These are phyloP conservation scores for Leccinum pellstonianum DNA, from an alignment of 768 basidiomycete species.

Conservation along the genomic window DNA sequence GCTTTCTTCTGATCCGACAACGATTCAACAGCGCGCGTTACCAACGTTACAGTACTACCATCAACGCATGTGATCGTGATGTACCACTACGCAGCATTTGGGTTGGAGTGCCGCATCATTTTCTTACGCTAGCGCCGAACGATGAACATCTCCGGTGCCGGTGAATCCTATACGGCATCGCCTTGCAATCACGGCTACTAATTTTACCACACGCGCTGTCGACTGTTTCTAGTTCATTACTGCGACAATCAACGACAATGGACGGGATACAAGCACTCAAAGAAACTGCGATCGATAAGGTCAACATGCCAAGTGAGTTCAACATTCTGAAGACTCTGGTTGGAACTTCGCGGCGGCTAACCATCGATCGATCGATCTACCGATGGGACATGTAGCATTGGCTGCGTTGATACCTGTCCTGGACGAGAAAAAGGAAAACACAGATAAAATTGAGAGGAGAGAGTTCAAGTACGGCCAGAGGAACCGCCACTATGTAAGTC, in stretches of 20 bases:
- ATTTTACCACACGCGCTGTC: neutral
- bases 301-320: slow-evolving; percentile 37
- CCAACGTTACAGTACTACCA: neutral
- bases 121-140: no score
- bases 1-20: neutral
- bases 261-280: slow-evolving; percentile 34
- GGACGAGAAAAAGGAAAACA: slow-evolving; percentile 44
- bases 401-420: slow-evolving; percentile 50
- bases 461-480: slow-evolving; percentile 55
- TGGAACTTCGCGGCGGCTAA: neutral
- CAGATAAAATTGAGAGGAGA: slow-evolving; percentile 46
- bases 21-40: neutral
- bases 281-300: slow-evolving; percentile 30
- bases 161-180: neutral
- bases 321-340: neutral
- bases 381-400: slow-evolving; percentile 37
- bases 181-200: neutral
- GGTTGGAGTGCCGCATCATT: no score
- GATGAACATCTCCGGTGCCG: neutral
- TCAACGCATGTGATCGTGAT: neutral
- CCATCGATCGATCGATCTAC: slow-evolving; percentile 1
- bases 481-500: slow-evolving; percentile 40
- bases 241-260: slow-evolving; percentile 34
- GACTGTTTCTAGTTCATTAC: neutral
- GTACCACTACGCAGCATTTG: no score